These are phyloP conservation scores for Lantana camara DNA, from an alignment of 257 asterid species.

Conservation along the genomic window DNA sequence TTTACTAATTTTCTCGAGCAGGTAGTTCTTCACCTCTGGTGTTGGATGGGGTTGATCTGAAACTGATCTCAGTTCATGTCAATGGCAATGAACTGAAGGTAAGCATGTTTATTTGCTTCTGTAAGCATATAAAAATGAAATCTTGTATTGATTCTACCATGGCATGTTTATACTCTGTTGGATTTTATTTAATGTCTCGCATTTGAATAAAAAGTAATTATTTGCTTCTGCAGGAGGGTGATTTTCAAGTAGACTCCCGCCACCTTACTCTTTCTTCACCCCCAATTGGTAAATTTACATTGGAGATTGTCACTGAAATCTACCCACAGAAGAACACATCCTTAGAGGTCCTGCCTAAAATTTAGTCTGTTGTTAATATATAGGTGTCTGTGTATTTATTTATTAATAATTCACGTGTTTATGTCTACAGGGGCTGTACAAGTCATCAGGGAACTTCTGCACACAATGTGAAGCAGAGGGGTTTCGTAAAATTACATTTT, in stretches of 20 bases:
- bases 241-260: conserved; percentile 51
- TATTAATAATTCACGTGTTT: no score
- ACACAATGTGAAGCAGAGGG: conserved; percentile 82
- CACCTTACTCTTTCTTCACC: conserved; percentile 56
- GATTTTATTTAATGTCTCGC: background rate
- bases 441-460: conserved; percentile 66
- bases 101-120: background rate
- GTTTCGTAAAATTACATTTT: conserved; percentile 67
- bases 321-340: conserved; percentile 75
- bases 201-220: background rate
- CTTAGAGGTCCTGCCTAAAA: conserved; percentile 47
- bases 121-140: conserved; percentile 2
- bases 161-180: conserved; percentile 17
- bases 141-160: background rate
- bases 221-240: conserved; percentile 49
- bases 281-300: conserved; percentile 56
- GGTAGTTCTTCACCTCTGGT: conserved; percentile 58
- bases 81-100: conserved; percentile 63
- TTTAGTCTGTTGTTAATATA: background rate
- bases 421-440: conserved; percentile 57
- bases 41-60: conserved; percentile 67
- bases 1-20: conserved; percentile 31
- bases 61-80: conserved; percentile 51
- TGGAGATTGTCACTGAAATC: conserved; percentile 72
- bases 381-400: no score